phyloP scores from a whole-genome alignment of 805 yeast species.

The Ogataea methanolica region DNA sequence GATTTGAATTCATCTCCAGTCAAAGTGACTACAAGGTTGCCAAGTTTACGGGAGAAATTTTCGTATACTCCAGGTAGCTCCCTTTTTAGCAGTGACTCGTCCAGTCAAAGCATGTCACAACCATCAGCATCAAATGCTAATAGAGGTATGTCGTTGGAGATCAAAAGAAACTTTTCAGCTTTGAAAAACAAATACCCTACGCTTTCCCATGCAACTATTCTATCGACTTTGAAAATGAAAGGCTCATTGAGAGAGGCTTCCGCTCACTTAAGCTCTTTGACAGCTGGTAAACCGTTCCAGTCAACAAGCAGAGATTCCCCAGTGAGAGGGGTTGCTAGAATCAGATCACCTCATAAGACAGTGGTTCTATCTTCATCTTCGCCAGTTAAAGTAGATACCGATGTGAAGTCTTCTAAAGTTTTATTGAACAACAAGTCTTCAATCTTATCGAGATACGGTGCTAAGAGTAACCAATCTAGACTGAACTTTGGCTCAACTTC shows the following conservation, averaged over 20 bases:
- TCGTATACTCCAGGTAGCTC: conserved; percentile 27
- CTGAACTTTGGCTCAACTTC: no score
- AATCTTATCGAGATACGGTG: conserved; percentile 23
- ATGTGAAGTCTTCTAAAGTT: conserved; percentile 26
- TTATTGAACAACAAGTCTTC: conserved; percentile 14
- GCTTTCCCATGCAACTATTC: conserved; percentile 26
- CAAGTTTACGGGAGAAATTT: conserved; percentile 38
- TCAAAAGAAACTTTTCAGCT: conserved; percentile 25
- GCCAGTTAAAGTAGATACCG: conserved; percentile 15
- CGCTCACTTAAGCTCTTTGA: conserved; percentile 21
- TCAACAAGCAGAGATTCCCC: background rate
- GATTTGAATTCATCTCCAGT: conserved; percentile 21
- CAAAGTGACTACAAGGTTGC: conserved; percentile 20
- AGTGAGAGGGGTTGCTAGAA: conserved; percentile 9
- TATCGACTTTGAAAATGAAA: conserved; percentile 27
- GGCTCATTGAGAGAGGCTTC: conserved; percentile 30
- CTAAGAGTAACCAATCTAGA: background rate
- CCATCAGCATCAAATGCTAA: background rate
- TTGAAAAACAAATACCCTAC: conserved; percentile 31
- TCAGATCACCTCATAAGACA: conserved; percentile 7
- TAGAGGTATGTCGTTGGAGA: conserved; percentile 17
- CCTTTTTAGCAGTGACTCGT: background rate
- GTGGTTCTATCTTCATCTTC: conserved; percentile 16
- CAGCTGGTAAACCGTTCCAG: conserved; percentile 3
- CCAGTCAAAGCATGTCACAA: background rate